Conservation (phyloP, 495 filamentous ascomycete species). For the Melanomma pulvis-pyrius region DNA sequence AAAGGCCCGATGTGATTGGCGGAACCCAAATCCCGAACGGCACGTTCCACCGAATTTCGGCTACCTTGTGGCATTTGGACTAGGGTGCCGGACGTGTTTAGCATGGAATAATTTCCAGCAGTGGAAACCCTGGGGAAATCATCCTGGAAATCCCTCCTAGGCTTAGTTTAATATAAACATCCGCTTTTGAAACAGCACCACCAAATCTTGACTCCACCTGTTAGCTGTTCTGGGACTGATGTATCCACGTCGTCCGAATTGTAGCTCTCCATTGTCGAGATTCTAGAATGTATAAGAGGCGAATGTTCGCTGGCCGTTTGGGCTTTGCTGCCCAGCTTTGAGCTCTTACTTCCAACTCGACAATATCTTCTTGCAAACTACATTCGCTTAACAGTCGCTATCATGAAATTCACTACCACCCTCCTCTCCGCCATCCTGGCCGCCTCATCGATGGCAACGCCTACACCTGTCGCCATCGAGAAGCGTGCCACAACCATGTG, state of each 20-base stretch:
- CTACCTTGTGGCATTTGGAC: background rate
- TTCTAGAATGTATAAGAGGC: background rate
- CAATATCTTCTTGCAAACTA: too few species aligned
- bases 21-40: background rate
- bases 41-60: background rate
- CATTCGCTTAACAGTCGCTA: background rate
- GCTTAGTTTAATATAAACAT: background rate
- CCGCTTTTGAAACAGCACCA: background rate
- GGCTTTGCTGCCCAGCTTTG: too few species aligned
- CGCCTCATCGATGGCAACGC: background rate
- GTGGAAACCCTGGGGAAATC: background rate
- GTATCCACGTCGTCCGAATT: background rate
- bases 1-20: background rate
- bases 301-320: background rate
- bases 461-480: background rate
- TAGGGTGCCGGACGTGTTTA: background rate
- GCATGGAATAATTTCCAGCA: background rate
- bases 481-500: background rate
- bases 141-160: background rate
- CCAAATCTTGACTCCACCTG: background rate
- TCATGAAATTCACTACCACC: background rate
- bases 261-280: background rate
- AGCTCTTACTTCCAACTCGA: too few species aligned
- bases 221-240: background rate
- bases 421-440: background rate